Evolutionary conservation across 2,329 filamentous ascomycete species (phyloP).

Genomic region (Hortaea sp.): DNA sequence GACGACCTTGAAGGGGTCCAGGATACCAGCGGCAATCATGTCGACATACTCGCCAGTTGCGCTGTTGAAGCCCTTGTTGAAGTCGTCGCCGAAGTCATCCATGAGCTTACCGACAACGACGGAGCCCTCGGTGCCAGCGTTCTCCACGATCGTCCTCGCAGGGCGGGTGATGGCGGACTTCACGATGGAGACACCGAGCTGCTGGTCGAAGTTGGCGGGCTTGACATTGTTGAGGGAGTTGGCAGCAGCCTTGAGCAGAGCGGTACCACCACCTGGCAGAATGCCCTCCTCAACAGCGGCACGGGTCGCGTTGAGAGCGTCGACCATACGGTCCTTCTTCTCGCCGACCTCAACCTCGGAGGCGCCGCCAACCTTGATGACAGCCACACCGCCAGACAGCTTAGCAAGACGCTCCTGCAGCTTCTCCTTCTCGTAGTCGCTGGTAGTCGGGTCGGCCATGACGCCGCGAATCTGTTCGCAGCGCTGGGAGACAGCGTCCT

Average conservation of each 20-base stretch:
- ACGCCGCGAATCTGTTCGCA: slow-evolving; percentile 99
- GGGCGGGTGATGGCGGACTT: slow-evolving; percentile 97
- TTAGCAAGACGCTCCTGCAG: slow-evolving; percentile 99
- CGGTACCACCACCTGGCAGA: slow-evolving; percentile 94
- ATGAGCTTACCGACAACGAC: slow-evolving; percentile 97
- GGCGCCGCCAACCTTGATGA: slow-evolving; percentile 96
- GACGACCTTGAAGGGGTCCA: slow-evolving; percentile 98
- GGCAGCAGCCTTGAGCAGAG: slow-evolving; percentile 89
- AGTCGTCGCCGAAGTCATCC: slow-evolving; percentile 82
- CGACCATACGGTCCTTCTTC: slow-evolving; percentile 99
- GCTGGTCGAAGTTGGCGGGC: slow-evolving; percentile 94
- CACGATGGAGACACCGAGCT: slow-evolving; percentile 93
- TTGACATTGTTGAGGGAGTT: slow-evolving; percentile 79
- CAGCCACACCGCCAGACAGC: slow-evolving; percentile 95
- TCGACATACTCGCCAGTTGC: slow-evolving; percentile 96
- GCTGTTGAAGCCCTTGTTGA: slow-evolving; percentile 98
- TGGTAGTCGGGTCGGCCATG: slow-evolving; percentile 85
- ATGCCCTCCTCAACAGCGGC: slow-evolving; percentile 99
- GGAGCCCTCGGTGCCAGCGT: slow-evolving; percentile 88
- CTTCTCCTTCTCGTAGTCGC: slow-evolving; percentile 99
- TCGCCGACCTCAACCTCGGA: slow-evolving; percentile 98
- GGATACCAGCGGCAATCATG: slow-evolving; percentile 95
- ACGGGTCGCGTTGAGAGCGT: slow-evolving; percentile 94
- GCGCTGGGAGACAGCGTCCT: slow-evolving; percentile 85
- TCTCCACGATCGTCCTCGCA: slow-evolving; percentile 92